A percentile compares a stretch with the other conserved stretches of the same genome.
Conservation (phyloP, 73 alveolate genomes). For the Paramecium sexaurelia region DNA sequence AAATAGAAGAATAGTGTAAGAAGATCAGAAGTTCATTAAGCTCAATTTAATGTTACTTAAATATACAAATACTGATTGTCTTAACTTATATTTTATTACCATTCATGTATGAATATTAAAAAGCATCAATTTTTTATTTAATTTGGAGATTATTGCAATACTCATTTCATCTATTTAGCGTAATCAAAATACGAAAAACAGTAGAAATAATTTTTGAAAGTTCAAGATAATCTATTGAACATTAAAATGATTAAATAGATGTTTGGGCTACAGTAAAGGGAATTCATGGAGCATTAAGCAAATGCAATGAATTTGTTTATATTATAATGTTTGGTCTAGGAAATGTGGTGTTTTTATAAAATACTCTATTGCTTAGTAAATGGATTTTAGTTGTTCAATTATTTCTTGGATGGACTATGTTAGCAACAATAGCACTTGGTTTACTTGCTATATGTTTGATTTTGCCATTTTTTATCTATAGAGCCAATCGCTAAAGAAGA, state of each 20-base stretch:
- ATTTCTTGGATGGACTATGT: not conserved
- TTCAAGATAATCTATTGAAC: not conserved
- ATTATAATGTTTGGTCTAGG: slow-evolving; percentile 18
- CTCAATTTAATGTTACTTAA: not conserved
- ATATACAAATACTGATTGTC: not conserved
- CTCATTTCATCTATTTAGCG: not conserved
- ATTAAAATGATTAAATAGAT: not conserved
- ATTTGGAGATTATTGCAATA: slow-evolving; percentile 3
- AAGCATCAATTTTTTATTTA: not conserved
- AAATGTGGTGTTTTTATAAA: not conserved
- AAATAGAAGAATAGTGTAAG: not conserved
- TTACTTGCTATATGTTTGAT: not conserved
- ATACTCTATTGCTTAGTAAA: not conserved
- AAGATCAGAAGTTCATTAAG: not conserved
- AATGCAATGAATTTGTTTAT: slow-evolving; percentile 8
- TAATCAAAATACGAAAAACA: not conserved
- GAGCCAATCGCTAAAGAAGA: not conserved
- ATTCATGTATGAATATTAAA: not conserved
- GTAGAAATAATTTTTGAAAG: not conserved
- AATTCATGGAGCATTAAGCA: not conserved
- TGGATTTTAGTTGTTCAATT: slow-evolving; percentile 19
- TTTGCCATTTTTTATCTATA: not conserved
- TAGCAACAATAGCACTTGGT: not conserved
- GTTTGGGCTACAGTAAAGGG: slow-evolving; percentile 32
- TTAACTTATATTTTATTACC: not conserved